phyloP scores from a whole-genome alignment of 768 basidiomycete genomes.

The Lepiota brunneoincarnata region DNA sequence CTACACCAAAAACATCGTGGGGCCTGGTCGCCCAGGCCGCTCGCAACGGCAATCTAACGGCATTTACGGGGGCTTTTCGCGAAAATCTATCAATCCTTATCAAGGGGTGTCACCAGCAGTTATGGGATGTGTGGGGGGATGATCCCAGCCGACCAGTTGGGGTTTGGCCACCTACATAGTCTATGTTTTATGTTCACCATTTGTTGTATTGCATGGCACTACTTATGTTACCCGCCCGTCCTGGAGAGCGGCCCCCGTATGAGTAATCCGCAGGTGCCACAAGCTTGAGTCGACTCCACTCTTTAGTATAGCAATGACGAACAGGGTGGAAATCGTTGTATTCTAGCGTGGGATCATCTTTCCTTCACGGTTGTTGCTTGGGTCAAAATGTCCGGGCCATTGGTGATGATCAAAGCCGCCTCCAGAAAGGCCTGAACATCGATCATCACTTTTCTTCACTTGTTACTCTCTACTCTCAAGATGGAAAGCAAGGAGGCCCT shows the following conservation, averaged over 20 bases:
- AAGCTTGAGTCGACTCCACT: background rate
- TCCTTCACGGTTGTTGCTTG: background rate
- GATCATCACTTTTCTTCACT: background rate
- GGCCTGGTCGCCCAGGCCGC: background rate
- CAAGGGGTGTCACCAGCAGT: conserved; percentile 32
- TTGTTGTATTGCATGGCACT: conserved; percentile 3
- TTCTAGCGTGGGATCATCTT: conserved; percentile 4
- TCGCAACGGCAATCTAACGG: conserved; percentile 5
- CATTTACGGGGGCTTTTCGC: conserved; percentile 28
- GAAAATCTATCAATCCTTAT: conserved; percentile 32
- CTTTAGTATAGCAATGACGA: background rate
- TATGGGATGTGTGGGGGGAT: conserved; percentile 45
- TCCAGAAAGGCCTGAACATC: background rate
- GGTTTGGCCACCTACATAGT: conserved; percentile 39
- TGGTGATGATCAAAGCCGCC: background rate
- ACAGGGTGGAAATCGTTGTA: background rate
- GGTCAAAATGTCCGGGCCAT: background rate
- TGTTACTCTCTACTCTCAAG: conserved; percentile 7
- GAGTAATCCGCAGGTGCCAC: background rate
- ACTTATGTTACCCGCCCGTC: background rate
- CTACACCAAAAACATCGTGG: conserved; percentile 32
- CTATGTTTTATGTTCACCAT: conserved; percentile 16
- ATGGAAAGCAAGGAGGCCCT: conserved; percentile 12
- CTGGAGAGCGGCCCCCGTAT: background rate
- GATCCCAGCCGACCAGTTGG: conserved; percentile 22